Conservation (phyloP, 352 stramenopile species). For the Globisporangium barbulae region DNA sequence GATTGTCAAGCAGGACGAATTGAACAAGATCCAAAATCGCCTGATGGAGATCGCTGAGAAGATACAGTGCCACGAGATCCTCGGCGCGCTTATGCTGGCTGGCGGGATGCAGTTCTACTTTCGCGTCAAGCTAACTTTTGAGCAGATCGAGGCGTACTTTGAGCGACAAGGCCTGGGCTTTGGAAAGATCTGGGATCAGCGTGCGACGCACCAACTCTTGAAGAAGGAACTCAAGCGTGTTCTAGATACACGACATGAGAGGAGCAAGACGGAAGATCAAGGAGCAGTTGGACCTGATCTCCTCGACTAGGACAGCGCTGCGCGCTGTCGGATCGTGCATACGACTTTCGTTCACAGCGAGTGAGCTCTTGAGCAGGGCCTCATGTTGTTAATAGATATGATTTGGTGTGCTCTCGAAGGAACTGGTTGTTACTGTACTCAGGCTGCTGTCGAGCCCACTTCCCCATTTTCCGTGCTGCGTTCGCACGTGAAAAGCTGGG, state of each 20-base stretch:
- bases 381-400: slow-evolving; percentile 11
- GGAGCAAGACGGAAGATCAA: background rate
- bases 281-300: background rate
- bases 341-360: background rate
- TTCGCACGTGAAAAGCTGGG: slow-evolving; percentile 12
- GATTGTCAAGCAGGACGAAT: background rate
- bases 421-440: background rate
- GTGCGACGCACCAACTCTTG: background rate
- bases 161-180: background rate
- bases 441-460: background rate
- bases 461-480: background rate
- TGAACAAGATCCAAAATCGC: background rate
- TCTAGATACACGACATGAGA: background rate
- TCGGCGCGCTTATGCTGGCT: background rate
- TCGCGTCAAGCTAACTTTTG: background rate
- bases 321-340: background rate
- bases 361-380: background rate
- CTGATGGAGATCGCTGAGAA: background rate
- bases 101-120: background rate
- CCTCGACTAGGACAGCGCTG: background rate
- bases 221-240: background rate
- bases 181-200: background rate
- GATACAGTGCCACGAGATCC: background rate
- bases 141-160: background rate
- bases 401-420: background rate